Evolutionary conservation across 352 stramenopile species (phyloP), one percentile per base, ranked within the genome.

Genomic region (Globisporangium parvum): DNA sequence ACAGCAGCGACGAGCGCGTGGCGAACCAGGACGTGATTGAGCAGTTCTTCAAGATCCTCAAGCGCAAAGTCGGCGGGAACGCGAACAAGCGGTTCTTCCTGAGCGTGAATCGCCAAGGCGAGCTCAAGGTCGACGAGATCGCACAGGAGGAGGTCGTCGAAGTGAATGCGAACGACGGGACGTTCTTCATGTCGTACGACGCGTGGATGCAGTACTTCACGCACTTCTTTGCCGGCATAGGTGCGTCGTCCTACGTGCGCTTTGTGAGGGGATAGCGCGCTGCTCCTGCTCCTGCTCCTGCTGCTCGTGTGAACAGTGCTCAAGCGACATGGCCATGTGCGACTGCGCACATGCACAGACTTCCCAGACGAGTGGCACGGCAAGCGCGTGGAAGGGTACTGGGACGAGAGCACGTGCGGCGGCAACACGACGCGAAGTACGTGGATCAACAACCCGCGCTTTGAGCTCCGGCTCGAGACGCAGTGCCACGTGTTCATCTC

Each of bases 181-280:
- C 87, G 2, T 97, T 97, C 55, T 97, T 96, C 71, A 97, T 97
- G 85, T 73, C 75, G 15, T 97, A 71, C 56, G 77, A 90, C 24
- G 88, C 86, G 2, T 97, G 87, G 87, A 85, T 82, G 64, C 63
- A 82, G 51, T 83, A 90, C 51, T 97, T 95, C 59, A 97, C 87
- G 0, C 84, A 95, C 42, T 91, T 97, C 44, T 97, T 97, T 50
- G 79, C 91, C 21, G 88, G 85, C 20, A 90, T 96, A 17, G 87
- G 84, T 93, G 66, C 17, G 71, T 47, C 17, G 71, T 47, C 18
- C 5, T 55, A 9, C 21, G 1, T 1, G 3, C 18, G 3, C 0
- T 39, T 2, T 35, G 6, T 23, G 28, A 55, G n/a, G 15, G 1
- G 21, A 42, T 26, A 9, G 0, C 15, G 51, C 31, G 10, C 31